Base-by-base conservation (phyloP, 176 grass and related monocot genomes). In the Metroxylon sagu region DNA sequence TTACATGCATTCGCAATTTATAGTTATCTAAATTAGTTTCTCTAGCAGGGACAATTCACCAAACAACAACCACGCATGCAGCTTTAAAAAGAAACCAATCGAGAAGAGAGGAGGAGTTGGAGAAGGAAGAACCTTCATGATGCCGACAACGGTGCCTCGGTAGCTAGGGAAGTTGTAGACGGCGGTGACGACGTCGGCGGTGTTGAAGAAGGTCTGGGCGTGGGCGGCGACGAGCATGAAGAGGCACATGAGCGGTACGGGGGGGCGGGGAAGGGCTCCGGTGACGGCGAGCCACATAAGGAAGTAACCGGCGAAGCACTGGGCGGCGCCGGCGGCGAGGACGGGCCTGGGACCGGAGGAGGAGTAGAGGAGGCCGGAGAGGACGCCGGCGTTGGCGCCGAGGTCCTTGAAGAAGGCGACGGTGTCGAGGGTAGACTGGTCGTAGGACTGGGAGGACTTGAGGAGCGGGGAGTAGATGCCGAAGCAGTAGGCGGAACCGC, bases 361-460 rank as follows among this genome's bases (percentile, higher is more conserved):
- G 76, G 25, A n/a, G 68, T 79, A 55, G 15, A 79, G 60, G 16
- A 79, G 76, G 3, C 76, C 76, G 26, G 76, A 79, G 0, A 79
- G 48, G 1, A 79, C 48, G 76, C 76, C 76, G 62, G 71, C 76
- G 76, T 79, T 79, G 54, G 68, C 65, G 68, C 76, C 76, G 3
- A 79, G 76, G 68, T 79, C 76, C 76, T 78, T 79, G 77, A 79
- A 73, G 69, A 79, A 79, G 69, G 54, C 6, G 1, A 73, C 53
- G 0, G 56, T 79, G 68, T 73, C 72, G 56, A 79, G 76, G 29
- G 69, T 79, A 48, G 71, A 61, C 77, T 79, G 77, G 77, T 79
- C 54, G 69, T 79, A 79, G 0, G 68, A 68, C 28, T 72, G 69
- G 39, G 31, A 50, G 29, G 64, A 67, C 48, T 67, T 67, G 29